Evolutionary conservation across 306 rosid genomes (phyloP).

Genomic region (Erythrophleum fordii): DNA sequence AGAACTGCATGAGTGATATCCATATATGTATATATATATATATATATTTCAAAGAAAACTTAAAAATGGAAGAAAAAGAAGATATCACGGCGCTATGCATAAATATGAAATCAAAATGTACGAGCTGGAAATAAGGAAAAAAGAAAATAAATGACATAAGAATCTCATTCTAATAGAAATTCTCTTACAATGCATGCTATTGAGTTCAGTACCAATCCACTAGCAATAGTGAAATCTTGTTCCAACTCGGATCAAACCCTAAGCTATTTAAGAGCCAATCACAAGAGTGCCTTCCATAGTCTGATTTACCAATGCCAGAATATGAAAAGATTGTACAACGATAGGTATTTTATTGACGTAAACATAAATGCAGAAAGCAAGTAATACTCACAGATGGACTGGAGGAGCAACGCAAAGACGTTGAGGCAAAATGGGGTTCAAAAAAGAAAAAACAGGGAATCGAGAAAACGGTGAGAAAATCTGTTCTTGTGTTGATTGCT

Average conservation of each 20-base stretch:
- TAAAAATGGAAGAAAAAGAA: neutral
- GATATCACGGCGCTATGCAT: neutral
- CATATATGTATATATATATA: no score
- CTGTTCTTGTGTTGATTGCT: neutral
- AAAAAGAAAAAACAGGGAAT: neutral
- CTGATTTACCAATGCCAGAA: neutral
- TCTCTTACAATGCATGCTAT: neutral
- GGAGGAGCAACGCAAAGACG: no score
- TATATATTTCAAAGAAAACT: no score
- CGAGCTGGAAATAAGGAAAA: neutral
- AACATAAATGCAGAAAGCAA: neutral
- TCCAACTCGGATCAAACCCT: slow-evolving; percentile 8
- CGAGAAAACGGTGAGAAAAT: neutral
- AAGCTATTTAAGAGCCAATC: neutral
- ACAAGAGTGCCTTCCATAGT: neutral
- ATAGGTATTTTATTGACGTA: neutral
- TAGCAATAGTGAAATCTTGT: neutral
- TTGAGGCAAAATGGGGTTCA: neutral
- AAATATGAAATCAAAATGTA: neutral
- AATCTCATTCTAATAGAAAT: neutral
- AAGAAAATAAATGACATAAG: neutral
- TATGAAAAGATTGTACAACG: neutral
- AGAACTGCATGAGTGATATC: no score
- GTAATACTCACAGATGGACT: neutral
- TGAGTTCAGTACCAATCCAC: neutral